Evolutionary conservation across 2,329 filamentous ascomycete genomes (phyloP), one percentile per base, ranked within the genome.

Genomic region (Botryotinia globosa): DNA sequence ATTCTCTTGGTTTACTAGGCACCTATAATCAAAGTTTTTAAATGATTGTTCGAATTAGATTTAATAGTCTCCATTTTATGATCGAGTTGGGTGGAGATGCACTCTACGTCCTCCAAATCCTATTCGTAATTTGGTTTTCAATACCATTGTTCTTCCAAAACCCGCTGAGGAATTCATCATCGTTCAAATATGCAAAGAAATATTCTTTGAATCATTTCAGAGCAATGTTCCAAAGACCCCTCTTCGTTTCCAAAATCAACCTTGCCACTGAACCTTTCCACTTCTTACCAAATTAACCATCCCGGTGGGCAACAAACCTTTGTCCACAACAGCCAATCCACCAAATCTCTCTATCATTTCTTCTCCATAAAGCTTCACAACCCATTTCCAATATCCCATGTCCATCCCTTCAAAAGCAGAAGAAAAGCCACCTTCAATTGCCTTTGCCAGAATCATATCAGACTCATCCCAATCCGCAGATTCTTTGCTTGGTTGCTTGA

Each of bases 311-410:
- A 85, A 74, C 68, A 84, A 70, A 2, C 82, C 81, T 63, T 79
- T 77, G 73, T 84, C 82, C 6, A 83, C 82, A 66, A 85, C 78
- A 44, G 79, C 79, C 70, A 84, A 72, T 1, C 82, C 82, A 0
- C 83, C 83, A 79, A 84, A 84, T 54, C 77, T 78, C 71, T 80
- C 77, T 63, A 80, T 80, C 78, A 84, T 80, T 72, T 84, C 82
- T 25, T 78, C 76, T 0, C 78, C 81, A 78, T 84, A 84, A 39
- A 84, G 75, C 71, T 78, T 76, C 63, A 79, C 78, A 16, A 83
- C 78, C 83, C 83, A 84, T 71, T 78, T 79, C 78, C 80, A 79
- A 75, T 84, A 84, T 20, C 75, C 75, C 74, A 76, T 69, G 22
- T 61, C 39, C 74, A 74, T 73, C 7, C 69, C 66, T n/a, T 51